Base-by-base conservation (phyloP, 2,329 filamentous ascomycete species). In the Hypoxylon sp. region DNA sequence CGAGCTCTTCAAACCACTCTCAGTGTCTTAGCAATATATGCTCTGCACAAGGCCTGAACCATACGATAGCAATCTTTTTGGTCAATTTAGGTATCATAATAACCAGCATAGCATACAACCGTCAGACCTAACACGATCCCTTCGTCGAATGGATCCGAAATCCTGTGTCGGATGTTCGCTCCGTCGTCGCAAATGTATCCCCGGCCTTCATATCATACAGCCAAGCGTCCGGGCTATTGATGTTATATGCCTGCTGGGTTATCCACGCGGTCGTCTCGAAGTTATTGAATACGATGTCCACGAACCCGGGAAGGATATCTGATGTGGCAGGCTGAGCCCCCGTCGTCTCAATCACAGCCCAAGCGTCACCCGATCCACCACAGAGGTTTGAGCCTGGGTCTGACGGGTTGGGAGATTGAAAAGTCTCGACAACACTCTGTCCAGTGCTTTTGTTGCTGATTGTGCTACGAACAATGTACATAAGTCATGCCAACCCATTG, bases 41-140 rank as follows among this genome's bases (percentile, higher is more conserved):
- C 19, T 1, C 19, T 22, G 19, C 3, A 22, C 19, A 22, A 22
- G 19, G 19, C 19, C 19, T 22, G 19, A 22, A 22, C 19, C 19
- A 22, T 22, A 22, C 19, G 19, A 22, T 22, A 22, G 19, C 19
- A 22, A 22, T 22, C 19, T 22, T 22, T 22, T 22, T 22, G 19
- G 19, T 22, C 19, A 22, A 22, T 22, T 26, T 26, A n/a, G n/a
- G n/a, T n/a, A 26, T 37, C 14, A 3, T 44, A 44, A 19, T n/a
- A 10, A 10, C 17, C 17, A 10, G 1, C 8, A n/a, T 44, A 44
- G 19, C n/a, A 19, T 44, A 5, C 6, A 9, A 9, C 17, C 17
- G 17, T 26, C 48, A 65, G 70, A 3, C 29, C 65, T 53, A 37
- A 14, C 50, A 37, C 17, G 50, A 37, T 6, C 50, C 31, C 31